These are phyloP conservation scores for Sinapis alba DNA, from an alignment of 441 rosid genomes.

Conservation along the genomic window DNA sequence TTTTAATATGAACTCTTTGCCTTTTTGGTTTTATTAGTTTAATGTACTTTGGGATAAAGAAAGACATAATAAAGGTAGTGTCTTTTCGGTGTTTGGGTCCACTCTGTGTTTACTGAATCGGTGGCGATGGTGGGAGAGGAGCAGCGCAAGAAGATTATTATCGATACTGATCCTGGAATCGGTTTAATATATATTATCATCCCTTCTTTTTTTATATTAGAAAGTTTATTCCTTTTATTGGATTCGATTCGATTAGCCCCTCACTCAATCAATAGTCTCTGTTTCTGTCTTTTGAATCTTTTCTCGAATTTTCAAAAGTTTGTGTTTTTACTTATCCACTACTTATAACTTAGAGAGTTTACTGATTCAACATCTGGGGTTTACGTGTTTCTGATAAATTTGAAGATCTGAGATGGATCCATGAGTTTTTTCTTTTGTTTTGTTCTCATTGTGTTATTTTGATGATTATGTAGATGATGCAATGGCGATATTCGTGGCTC, in stretches of 20 bases:
- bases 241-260: constrained; percentile 3
- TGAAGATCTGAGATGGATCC: constrained; percentile 19
- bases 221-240: neutral
- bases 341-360: neutral
- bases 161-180: constrained; percentile 95
- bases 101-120: neutral
- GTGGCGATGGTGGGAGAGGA: constrained; percentile 51
- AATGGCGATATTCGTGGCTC: constrained; percentile 86
- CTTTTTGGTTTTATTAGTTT: neutral
- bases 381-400: neutral
- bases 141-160: constrained; percentile 77
- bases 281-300: neutral
- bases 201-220: too few species aligned
- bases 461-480: constrained; percentile 77
- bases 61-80: too few species aligned
- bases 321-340: neutral
- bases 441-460: neutral
- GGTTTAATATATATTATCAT: constrained; percentile 44
- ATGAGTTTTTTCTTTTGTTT: neutral
- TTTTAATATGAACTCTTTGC: neutral
- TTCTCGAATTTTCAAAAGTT: neutral
- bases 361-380: neutral
- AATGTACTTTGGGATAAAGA: neutral
- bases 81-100: neutral
- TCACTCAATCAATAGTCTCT: neutral